Base-by-base conservation (phyloP, 192 early-diverging fungal genomes). In the Gryganskiella cystojenkinii region DNA sequence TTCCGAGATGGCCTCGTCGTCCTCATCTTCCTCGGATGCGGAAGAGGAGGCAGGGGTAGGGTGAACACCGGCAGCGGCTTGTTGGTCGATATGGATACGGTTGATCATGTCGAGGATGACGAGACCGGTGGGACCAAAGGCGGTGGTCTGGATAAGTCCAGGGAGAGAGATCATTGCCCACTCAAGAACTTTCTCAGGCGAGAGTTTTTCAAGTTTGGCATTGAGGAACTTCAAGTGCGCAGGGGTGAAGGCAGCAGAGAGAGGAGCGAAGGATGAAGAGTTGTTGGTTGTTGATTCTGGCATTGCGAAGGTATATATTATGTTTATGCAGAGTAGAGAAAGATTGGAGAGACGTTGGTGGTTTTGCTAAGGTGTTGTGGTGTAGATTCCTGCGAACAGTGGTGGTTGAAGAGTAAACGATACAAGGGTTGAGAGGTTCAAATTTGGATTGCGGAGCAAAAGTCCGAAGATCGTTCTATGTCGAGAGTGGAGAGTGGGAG, bases 61-160 rank as follows among this genome's bases (percentile, higher is more conserved):
- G 47, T 70, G 71, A 58, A 51, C 56, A 42, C 69, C 65, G 30
- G 68, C 85, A 13, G 86, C 79, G 30, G 73, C 56, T 33, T 78
- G 73, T 7, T 84, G 79, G 14, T 90, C 84, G 33, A 85, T 67
- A 55, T 83, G 86, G 51, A 93, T 86, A 57, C 92, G 90, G 58
- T 83, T 83, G 60, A 96, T 87, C 82, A 98, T 93, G 81, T 98
- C 94, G 34, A 92, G 75, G 61, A 93, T 94, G 63, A 91, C 95
- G 67, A 93, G 87, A 37, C 96, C 96, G 6, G 96, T 95, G 28
- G 93, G 89, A 7, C 96, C 96, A 80, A 98, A 97, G 25, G 96
- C 95, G 27, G 96, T 97, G 44, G 95, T 96, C 79, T 98, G 96
- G 79, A 90, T 95, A 17, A 98, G 85, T 14, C 86, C 85, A 20